phyloP scores from a whole-genome alignment of 2,329 filamentous ascomycete genomes.

The Aspergillus neotritici region DNA sequence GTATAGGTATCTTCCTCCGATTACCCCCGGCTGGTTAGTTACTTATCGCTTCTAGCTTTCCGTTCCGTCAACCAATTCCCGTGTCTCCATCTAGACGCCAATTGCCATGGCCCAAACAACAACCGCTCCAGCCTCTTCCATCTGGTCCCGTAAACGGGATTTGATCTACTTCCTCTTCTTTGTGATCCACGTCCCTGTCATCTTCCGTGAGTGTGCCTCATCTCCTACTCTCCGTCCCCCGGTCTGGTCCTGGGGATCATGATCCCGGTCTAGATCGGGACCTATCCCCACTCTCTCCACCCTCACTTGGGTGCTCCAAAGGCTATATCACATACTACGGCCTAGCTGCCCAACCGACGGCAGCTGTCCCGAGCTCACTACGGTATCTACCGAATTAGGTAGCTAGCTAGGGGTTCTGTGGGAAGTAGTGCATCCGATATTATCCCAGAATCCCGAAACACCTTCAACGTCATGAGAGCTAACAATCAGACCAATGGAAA shows the following conservation, averaged over 20 bases:
- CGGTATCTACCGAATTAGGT: neutral
- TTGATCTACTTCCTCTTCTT: slow-evolving; percentile 54
- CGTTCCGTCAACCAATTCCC: neutral
- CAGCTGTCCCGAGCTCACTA: no score
- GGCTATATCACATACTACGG: neutral
- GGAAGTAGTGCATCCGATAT: neutral
- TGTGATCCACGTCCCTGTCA: slow-evolving; percentile 54
- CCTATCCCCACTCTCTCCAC: no score
- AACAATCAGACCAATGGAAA: no score
- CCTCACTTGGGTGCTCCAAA: no score
- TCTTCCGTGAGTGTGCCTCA: slow-evolving; percentile 46
- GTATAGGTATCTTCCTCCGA: no score
- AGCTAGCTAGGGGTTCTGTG: neutral
- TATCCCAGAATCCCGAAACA: slow-evolving; percentile 3
- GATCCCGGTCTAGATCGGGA: no score
- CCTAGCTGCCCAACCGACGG: no score
- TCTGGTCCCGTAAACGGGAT: slow-evolving; percentile 34
- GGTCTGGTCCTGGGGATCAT: no score
- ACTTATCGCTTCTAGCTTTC: no score
- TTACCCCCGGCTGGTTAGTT: no score
- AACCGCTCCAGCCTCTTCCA: slow-evolving; percentile 9
- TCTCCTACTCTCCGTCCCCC: no score
- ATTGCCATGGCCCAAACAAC: slow-evolving; percentile 3
- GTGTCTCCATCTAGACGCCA: neutral
- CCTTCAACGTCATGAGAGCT: no score